Conservation (phyloP, 2,329 filamentous ascomycete species). For the Fusarium pseudoanthophilum region DNA sequence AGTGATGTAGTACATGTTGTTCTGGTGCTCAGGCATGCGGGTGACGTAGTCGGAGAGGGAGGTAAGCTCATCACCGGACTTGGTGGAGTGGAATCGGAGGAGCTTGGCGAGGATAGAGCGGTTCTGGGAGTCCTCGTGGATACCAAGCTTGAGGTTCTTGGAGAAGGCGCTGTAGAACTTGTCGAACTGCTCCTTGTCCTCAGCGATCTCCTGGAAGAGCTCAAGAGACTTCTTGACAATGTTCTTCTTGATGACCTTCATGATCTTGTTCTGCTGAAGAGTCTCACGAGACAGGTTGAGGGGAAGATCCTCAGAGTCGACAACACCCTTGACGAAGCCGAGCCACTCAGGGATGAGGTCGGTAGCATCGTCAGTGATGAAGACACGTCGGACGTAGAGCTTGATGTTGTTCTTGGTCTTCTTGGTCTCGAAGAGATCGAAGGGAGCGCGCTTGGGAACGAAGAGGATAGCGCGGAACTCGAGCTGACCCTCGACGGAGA, state of each 20-base stretch:
- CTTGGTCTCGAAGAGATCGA: conserved; percentile 99
- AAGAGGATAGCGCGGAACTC: conserved; percentile 99
- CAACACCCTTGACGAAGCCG: conserved; percentile 99
- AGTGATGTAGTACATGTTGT: conserved; percentile 99
- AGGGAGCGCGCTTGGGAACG: conserved; percentile 98
- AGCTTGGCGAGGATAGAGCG: conserved; percentile 93
- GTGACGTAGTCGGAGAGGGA: conserved; percentile 98
- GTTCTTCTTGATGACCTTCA: conserved; percentile 99
- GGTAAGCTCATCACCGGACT: conserved; percentile 95
- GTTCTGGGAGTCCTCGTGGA: conserved; percentile 99
- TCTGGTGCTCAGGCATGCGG: conserved; percentile 99
- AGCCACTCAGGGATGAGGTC: conserved; percentile 99
- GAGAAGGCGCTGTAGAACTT: conserved; percentile 99
- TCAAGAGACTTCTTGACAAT: conserved; percentile 99
- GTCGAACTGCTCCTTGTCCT: conserved; percentile 99
- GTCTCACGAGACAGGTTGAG: conserved; percentile 99
- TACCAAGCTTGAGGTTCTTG: conserved; percentile 99
- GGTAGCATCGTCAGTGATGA: conserved; percentile 99
- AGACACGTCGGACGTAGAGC: conserved; percentile 99
- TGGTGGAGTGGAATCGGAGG: conserved; percentile 98
- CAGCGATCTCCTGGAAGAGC: conserved; percentile 98
- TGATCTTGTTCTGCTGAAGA: conserved; percentile 99
- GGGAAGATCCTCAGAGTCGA: conserved; percentile 99
- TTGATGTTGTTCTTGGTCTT: conserved; percentile 99
- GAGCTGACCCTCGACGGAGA: conserved; percentile 99